Conservation (phyloP, 495 filamentous ascomycete species). For the Aspergillus conjunctus region DNA sequence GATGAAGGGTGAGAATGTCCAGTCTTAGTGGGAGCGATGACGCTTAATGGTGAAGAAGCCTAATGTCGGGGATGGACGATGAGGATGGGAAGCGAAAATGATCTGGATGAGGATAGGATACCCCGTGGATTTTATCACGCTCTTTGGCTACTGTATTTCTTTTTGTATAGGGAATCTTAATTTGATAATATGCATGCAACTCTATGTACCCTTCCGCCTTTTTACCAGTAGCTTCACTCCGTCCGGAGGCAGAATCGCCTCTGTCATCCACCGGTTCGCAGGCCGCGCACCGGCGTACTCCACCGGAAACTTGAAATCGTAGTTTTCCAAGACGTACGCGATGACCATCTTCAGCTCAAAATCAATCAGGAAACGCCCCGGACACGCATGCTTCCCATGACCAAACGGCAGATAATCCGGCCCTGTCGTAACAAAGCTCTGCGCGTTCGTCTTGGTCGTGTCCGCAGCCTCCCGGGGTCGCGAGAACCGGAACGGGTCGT, state of each 20-base stretch:
- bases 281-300: slow-evolving; percentile 31
- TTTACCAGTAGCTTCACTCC: slow-evolving; percentile 33
- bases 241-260: slow-evolving; percentile 30
- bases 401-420: slow-evolving; percentile 26
- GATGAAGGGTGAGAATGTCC: not conserved
- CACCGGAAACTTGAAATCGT: slow-evolving; percentile 30
- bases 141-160: too few relatives aligned
- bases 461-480: slow-evolving; percentile 19
- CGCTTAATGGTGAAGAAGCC: too few relatives aligned
- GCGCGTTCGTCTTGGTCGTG: slow-evolving; percentile 8
- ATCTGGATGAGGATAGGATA: too few relatives aligned
- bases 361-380: slow-evolving; percentile 29
- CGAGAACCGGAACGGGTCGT: slow-evolving; percentile 41
- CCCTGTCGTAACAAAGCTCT: slow-evolving; percentile 25
- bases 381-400: slow-evolving; percentile 18
- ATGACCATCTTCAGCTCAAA: slow-evolving; percentile 35
- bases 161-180: too few relatives aligned
- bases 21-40: too few relatives aligned
- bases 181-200: too few relatives aligned
- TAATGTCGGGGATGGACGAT: too few relatives aligned
- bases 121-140: too few relatives aligned
- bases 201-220: too few relatives aligned
- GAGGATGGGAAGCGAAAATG: too few relatives aligned
- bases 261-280: slow-evolving; percentile 32
- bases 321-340: slow-evolving; percentile 32